These are phyloP conservation scores for Trichoderma asperellum DNA, from an alignment of 2,329 filamentous ascomycete species.

Conservation along the genomic window DNA sequence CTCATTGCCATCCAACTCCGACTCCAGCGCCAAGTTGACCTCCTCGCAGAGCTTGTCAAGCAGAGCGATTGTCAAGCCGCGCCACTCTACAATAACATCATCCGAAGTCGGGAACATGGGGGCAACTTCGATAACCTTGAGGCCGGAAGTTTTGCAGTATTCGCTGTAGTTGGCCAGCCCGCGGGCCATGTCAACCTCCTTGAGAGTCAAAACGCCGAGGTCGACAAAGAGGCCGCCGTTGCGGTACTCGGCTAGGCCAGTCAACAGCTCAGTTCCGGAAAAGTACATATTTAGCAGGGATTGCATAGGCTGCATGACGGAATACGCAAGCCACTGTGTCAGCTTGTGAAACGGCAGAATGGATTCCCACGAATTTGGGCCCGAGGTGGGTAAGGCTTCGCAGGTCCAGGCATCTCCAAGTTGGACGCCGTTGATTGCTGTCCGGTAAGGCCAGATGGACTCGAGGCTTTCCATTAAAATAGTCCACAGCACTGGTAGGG, in stretches of 20 bases:
- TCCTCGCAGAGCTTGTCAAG: constrained; percentile 58
- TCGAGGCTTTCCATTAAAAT: constrained; percentile 85
- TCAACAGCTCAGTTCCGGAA: constrained; percentile 78
- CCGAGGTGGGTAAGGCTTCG: constrained; percentile 71
- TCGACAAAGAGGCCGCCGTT: constrained; percentile 90
- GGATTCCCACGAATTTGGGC: constrained; percentile 66
- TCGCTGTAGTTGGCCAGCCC: constrained; percentile 67
- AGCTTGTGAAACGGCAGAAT: constrained; percentile 93
- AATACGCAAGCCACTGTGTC: constrained; percentile 93
- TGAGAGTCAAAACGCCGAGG: constrained; percentile 78
- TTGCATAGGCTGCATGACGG: constrained; percentile 88
- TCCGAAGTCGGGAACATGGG: constrained; percentile 63
- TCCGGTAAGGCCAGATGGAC: constrained; percentile 88
- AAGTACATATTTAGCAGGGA: constrained; percentile 80
- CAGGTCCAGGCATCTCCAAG: constrained; percentile 96
- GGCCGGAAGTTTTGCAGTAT: constrained; percentile 72
- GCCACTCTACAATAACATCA: constrained; percentile 68
- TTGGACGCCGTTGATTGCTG: constrained; percentile 81
- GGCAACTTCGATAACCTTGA: constrained; percentile 60
- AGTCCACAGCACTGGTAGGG: constrained; percentile 86
- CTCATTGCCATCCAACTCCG: constrained; percentile 68
- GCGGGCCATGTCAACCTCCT: constrained; percentile 68
- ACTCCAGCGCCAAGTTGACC: constrained; percentile 65
- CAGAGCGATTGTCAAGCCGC: constrained; percentile 65
- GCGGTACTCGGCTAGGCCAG: constrained; percentile 87